Evolutionary conservation across 2,329 filamentous ascomycete genomes (phyloP).

Genomic region (Dactylellina drechsleri): DNA sequence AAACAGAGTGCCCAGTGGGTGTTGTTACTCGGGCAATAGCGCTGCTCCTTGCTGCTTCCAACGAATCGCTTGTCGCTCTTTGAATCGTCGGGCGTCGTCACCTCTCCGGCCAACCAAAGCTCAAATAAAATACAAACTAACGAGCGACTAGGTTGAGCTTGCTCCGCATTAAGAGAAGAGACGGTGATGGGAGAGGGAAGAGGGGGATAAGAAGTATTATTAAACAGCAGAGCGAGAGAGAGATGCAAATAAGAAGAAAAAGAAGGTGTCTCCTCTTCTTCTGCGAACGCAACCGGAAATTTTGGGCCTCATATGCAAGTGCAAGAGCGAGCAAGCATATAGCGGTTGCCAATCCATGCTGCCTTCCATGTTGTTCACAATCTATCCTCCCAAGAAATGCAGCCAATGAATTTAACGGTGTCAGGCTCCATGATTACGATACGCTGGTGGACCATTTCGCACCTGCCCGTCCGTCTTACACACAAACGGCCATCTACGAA

Average conservation of each 20-base stretch:
- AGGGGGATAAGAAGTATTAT: background rate
- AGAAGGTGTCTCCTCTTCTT: slow-evolving; percentile 21
- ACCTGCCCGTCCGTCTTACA: background rate
- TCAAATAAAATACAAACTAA: background rate
- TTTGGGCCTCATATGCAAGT: slow-evolving; percentile 27
- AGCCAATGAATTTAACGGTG: slow-evolving; percentile 31
- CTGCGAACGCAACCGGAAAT: slow-evolving; percentile 52
- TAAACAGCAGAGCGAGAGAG: slow-evolving; percentile 11
- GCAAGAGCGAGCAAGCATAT: background rate
- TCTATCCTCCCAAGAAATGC: slow-evolving; percentile 29
- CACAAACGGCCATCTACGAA: background rate
- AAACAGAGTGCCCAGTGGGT: slow-evolving; percentile 34
- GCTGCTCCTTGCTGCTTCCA: background rate
- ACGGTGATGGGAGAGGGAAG: slow-evolving; percentile 5
- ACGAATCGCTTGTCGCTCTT: background rate
- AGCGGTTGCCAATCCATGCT: slow-evolving; percentile 14
- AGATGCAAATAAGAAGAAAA: background rate
- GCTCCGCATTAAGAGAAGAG: background rate
- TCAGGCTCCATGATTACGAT: background rate
- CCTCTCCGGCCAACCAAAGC: no score
- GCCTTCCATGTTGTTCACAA: slow-evolving; percentile 4
- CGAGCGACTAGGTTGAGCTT: slow-evolving; percentile 21
- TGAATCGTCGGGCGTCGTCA: no score
- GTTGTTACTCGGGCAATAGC: slow-evolving; percentile 52
- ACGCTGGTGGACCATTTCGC: background rate